Percentiles rank a stretch among this genome's conserved stretches.
Evolutionary conservation across 805 yeast species (phyloP).

Genomic region (Lachancea cidri): DNA sequence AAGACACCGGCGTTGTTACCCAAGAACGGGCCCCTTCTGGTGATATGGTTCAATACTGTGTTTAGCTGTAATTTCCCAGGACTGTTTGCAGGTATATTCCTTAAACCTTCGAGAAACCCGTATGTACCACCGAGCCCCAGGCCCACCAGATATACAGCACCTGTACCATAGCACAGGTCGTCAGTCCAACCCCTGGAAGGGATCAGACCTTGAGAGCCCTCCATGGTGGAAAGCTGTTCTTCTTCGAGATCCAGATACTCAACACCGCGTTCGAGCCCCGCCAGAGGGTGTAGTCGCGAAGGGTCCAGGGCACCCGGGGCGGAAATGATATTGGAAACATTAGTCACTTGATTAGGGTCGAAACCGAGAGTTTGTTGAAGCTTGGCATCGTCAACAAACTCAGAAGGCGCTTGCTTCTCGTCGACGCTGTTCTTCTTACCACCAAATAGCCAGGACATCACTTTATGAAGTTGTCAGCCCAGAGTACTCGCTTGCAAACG

Average conservation of each 20-base stretch:
- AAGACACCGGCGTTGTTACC: slow-evolving; percentile 95
- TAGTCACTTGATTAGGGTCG: slow-evolving; percentile 59
- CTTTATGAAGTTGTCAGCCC: background rate
- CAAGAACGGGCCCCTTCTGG: slow-evolving; percentile 91
- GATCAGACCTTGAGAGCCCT: slow-evolving; percentile 83
- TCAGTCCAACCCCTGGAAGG: slow-evolving; percentile 98
- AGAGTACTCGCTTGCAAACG: background rate
- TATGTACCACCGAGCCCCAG: slow-evolving; percentile 85
- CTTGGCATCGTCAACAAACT: slow-evolving; percentile 15
- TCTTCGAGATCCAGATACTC: slow-evolving; percentile 89
- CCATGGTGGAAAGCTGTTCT: slow-evolving; percentile 67
- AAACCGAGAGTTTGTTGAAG: slow-evolving; percentile 41
- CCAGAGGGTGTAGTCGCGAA: slow-evolving; percentile 79
- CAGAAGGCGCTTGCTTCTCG: slow-evolving; percentile 11
- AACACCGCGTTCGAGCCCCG: slow-evolving; percentile 83
- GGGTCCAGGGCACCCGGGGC: slow-evolving; percentile 63
- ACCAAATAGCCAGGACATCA: slow-evolving; percentile 27
- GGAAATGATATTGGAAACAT: slow-evolving; percentile 56
- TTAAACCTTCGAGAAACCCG: slow-evolving; percentile 84
- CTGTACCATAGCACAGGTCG: slow-evolving; percentile 96
- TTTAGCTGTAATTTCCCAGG: slow-evolving; percentile 80
- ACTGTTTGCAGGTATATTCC: slow-evolving; percentile 66
- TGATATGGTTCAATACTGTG: slow-evolving; percentile 84
- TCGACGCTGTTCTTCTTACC: slow-evolving; percentile 14
- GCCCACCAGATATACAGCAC: slow-evolving; percentile 84